A percentile compares a stretch with the other conserved stretches of the same genome.
These are phyloP conservation scores for Yamadazyma nakazawae DNA, from an alignment of 805 yeast genomes.

Conservation along the genomic window DNA sequence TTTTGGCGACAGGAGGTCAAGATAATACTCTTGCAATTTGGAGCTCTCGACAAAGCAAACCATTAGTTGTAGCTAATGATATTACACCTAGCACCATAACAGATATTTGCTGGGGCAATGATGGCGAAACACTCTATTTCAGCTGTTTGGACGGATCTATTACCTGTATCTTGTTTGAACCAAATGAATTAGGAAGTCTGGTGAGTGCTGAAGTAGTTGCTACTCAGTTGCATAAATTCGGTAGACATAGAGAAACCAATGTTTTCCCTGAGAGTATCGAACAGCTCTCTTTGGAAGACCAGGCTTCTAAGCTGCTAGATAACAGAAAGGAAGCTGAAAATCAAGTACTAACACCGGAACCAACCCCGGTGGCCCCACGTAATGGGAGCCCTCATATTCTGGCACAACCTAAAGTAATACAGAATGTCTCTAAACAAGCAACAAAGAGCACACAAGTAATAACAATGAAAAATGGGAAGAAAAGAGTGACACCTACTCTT, in stretches of 20 bases:
- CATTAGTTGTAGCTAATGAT: constrained; percentile 76
- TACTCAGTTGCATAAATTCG: constrained; percentile 73
- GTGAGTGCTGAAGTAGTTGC: constrained; percentile 64
- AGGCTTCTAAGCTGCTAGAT: constrained; percentile 11
- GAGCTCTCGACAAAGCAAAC: constrained; percentile 75
- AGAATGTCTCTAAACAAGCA: neutral
- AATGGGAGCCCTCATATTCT: neutral
- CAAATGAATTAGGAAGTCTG: constrained; percentile 59
- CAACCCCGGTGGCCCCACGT: neutral
- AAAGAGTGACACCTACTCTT: constrained; percentile 68
- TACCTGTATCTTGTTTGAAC: constrained; percentile 60
- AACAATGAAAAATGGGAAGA: constrained; percentile 70
- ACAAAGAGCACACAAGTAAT: constrained; percentile 38
- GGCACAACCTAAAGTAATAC: neutral
- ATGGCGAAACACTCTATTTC: constrained; percentile 68
- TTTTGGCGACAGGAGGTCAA: constrained; percentile 95
- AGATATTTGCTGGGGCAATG: constrained; percentile 85
- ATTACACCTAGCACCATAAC: constrained; percentile 76
- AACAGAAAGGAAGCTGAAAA: neutral
- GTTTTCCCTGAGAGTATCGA: constrained; percentile 84
- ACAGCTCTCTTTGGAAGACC: constrained; percentile 71
- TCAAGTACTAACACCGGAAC: constrained; percentile 6
- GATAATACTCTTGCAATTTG: constrained; percentile 85
- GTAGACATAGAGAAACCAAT: constrained; percentile 81
- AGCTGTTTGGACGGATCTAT: constrained; percentile 86